A percentile compares a stretch with the other conserved stretches of the same genome.
These are phyloP conservation scores for Clonostachys sp. DNA, from an alignment of 2,329 filamentous ascomycete genomes.

Conservation along the genomic window DNA sequence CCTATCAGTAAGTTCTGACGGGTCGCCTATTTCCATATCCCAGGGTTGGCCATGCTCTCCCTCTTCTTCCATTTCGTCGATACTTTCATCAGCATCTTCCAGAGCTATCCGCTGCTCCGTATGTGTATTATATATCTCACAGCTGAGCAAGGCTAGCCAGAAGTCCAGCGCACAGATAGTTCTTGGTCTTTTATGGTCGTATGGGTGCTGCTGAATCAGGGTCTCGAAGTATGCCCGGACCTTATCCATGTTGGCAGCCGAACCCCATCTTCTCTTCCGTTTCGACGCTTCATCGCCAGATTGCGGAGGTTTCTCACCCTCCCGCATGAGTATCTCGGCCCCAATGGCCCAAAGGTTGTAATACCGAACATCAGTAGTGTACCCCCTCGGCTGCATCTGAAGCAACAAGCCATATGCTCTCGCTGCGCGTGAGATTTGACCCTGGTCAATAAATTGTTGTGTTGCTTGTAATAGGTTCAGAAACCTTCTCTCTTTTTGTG, in stretches of 20 bases:
- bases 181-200: conserved; percentile 55
- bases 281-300: background rate
- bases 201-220: conserved; percentile 73
- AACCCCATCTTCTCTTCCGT: conserved; percentile 28
- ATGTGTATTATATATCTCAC: conserved; percentile 75
- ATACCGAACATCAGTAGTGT: conserved; percentile 61
- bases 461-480: conserved; percentile 64
- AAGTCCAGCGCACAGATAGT: conserved; percentile 68
- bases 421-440: conserved; percentile 67
- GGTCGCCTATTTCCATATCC: conserved; percentile 12
- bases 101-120: conserved; percentile 48
- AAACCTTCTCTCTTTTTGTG: conserved; percentile 42
- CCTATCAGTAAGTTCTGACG: conserved; percentile 1
- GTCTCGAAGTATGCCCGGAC: conserved; percentile 66
- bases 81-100: conserved; percentile 22
- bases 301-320: conserved; percentile 30
- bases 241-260: conserved; percentile 35
- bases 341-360: conserved; percentile 77
- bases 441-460: conserved; percentile 66
- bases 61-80: conserved; percentile 12
- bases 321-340: conserved; percentile 75
- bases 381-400: conserved; percentile 35
- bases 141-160: conserved; percentile 73
- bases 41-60: conserved; percentile 10
- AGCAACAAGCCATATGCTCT: conserved; percentile 73